Evolutionary conservation across 257 asterid species (phyloP), one percentile per base, ranked within the genome.

Genomic region (Marsdenia floribunda): DNA sequence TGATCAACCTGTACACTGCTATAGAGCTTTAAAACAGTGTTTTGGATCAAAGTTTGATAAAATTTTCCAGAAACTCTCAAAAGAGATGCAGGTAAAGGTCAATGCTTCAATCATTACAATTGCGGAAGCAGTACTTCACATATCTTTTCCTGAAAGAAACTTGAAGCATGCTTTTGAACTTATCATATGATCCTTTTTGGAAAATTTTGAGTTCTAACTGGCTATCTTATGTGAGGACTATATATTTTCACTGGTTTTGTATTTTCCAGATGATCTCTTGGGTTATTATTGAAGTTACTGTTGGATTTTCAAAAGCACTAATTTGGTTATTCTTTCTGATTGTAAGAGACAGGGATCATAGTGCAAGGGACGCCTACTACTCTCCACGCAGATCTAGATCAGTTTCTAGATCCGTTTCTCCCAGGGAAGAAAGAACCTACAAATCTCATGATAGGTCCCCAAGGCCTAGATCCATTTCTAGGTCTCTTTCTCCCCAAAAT

Each of bases 71-170:
- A 83, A 87, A 85, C 85, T 82, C 87, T 86, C 79, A 85, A 85
- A 86, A 82, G 80, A 72, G 78, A 78, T 86, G 82, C 98, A 91
- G 97, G 97, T 93, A 90, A 93, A 84, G 80, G 92, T 83, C 83
- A 37, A 81, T 86, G 90, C 81, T 87, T 84, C 82, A 82, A 80
- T 85, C 77, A 65, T 80, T 79, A 76, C 88, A 71, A 86, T 84
- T 77, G 73, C 65, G 76, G 75, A 67, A 68, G 71, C 70, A 74
- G 79, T 82, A 73, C 37, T 66, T 46, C 64, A 47, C 14, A 52
- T 79, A 77, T 47, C 64, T 33, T 19, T 55, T 80, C 44, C 67
- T 63, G 7, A 52, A 57, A 38, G 33, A 65, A 12, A 52, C 70
- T 50, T 64, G 13, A n/a, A 70, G 65, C 75, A 18, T 44, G 68